A percentile compares a stretch with the other conserved stretches of the same genome.
Evolutionary conservation across 23 red algal genomes (phyloP).

Genomic region (Cyanidiococcus yangmingshanensis): DNA sequence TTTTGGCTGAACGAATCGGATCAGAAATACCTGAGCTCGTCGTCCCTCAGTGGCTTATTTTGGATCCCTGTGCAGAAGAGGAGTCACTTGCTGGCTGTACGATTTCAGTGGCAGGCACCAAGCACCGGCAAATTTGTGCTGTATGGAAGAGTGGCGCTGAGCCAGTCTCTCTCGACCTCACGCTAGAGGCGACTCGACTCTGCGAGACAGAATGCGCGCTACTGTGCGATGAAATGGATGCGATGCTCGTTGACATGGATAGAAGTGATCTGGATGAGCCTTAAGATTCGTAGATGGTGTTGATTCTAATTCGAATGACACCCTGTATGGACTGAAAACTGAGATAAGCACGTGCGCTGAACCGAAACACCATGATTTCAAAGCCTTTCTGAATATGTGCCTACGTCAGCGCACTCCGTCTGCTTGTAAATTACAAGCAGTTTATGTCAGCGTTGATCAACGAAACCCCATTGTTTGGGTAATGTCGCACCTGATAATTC

Average conservation of each 20-base stretch:
- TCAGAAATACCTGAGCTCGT: not conserved
- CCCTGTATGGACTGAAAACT: too few relatives aligned
- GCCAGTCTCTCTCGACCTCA: not conserved
- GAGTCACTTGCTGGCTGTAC: not conserved
- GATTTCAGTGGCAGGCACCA: not conserved
- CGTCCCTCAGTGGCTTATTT: not conserved
- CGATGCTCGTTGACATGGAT: not conserved
- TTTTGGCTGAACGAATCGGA: not conserved
- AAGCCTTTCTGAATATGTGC: not conserved
- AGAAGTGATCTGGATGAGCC: not conserved
- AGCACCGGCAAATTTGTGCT: not conserved
- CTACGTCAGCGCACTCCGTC: not conserved
- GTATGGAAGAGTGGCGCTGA: not conserved
- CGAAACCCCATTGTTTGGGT: not conserved
- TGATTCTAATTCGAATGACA: too few relatives aligned
- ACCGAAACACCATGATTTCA: not conserved
- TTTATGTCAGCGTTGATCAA: not conserved
- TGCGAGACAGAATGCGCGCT: not conserved
- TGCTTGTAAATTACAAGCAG: not conserved
- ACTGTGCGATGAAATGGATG: not conserved
- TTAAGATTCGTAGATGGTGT: not conserved
- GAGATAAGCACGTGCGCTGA: too few relatives aligned
- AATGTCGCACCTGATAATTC: not conserved
- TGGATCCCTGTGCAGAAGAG: conserved; percentile 12
- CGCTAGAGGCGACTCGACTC: not conserved